Evolutionary conservation across 768 basidiomycete species (phyloP).

Genomic region (Hypsizygus marmoreus): DNA sequence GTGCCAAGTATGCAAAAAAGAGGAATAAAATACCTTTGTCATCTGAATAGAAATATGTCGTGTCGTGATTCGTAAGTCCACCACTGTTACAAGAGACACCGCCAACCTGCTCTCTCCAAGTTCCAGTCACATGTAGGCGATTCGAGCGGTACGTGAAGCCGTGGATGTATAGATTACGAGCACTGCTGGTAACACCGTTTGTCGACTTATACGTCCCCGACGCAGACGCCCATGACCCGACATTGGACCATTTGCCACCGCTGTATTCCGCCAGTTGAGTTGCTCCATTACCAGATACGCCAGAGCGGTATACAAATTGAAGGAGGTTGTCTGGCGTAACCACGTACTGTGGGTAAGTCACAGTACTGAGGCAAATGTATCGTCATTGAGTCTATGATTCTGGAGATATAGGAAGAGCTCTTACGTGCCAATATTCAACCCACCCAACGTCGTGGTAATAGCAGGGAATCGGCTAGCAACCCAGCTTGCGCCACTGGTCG

Average conservation of each 20-base stretch:
- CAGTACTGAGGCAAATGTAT: constrained; percentile 29
- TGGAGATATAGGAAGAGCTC: constrained; percentile 15
- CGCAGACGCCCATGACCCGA: constrained; percentile 48
- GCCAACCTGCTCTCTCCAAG: constrained; percentile 47
- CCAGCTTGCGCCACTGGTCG: constrained; percentile 45
- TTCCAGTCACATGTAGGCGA: constrained; percentile 45
- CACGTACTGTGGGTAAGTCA: constrained; percentile 53
- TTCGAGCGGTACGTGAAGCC: constrained; percentile 43
- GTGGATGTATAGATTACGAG: constrained; percentile 49
- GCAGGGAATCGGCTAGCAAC: constrained; percentile 40
- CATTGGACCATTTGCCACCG: constrained; percentile 41
- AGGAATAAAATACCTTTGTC: constrained; percentile 35
- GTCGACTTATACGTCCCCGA: constrained; percentile 45
- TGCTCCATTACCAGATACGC: constrained; percentile 48
- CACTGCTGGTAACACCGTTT: constrained; percentile 39
- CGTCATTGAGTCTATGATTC: too few species aligned
- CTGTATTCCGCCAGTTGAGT: constrained; percentile 50
- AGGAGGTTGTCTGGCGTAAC: constrained; percentile 46
- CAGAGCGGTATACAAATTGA: constrained; percentile 50
- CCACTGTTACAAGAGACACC: constrained; percentile 44
- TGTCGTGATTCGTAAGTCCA: constrained; percentile 51
- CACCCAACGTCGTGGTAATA: constrained; percentile 43
- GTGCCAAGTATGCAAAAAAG: too few species aligned
- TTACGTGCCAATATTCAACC: constrained; percentile 43
- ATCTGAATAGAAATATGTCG: constrained; percentile 47